Evolutionary conservation across 1,139 yeast species (phyloP).

Genomic region (Candida tropicalis): DNA sequence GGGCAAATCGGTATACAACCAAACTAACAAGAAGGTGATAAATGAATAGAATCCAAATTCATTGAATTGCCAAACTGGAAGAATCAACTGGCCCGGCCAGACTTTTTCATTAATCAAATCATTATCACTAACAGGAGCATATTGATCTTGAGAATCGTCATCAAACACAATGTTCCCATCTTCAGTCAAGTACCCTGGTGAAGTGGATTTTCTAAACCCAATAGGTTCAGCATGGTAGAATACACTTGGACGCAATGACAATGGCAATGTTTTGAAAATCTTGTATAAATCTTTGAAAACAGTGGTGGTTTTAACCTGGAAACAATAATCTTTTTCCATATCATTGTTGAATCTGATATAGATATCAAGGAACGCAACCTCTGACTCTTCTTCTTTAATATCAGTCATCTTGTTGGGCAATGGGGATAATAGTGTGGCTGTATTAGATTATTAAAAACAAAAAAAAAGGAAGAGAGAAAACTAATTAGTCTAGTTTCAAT

Average conservation of each 20-base stretch:
- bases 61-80: conserved; percentile 78
- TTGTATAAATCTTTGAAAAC: conserved; percentile 60
- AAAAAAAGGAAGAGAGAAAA: neutral
- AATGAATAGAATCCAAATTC: conserved; percentile 49
- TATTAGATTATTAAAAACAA: no score
- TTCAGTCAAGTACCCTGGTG: conserved; percentile 84
- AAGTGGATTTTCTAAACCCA: conserved; percentile 66
- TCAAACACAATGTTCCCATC: conserved; percentile 80
- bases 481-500: neutral
- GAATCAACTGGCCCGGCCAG: conserved; percentile 89
- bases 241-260: conserved; percentile 76
- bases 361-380: conserved; percentile 53
- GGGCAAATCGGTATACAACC: conserved; percentile 95
- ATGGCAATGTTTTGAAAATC: conserved; percentile 68
- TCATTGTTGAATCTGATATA: conserved; percentile 87
- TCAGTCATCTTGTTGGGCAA: conserved; percentile 5
- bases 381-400: conserved; percentile 16
- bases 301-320: conserved; percentile 63
- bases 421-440: no score
- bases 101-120: conserved; percentile 58
- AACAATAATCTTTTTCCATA: conserved; percentile 85
- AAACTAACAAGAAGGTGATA: conserved; percentile 49
- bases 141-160: conserved; percentile 53
- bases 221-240: conserved; percentile 67
- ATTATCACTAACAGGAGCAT: conserved; percentile 40